Percentiles rank a stretch among this genome's conserved stretches.
These are phyloP conservation scores for Sonneratia caseolaris DNA, from an alignment of 345 rosid species.

Conservation along the genomic window DNA sequence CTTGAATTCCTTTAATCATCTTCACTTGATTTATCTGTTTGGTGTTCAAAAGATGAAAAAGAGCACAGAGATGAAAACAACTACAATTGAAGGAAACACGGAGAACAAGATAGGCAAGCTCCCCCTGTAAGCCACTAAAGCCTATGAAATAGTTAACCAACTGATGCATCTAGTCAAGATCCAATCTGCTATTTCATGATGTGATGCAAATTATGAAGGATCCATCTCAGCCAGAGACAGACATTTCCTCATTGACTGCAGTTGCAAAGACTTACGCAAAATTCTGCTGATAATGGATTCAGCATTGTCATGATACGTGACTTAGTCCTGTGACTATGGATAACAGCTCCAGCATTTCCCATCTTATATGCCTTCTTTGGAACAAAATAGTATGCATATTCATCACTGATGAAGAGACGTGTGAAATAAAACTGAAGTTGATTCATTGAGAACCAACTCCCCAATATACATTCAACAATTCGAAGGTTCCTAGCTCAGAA, in stretches of 20 bases:
- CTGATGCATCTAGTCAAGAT: no score
- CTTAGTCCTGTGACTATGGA: slow-evolving; percentile 96
- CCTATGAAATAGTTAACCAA: no score
- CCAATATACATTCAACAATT: no score
- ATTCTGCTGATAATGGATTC: slow-evolving; percentile 71
- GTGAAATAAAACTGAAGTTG: background rate
- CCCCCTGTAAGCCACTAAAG: background rate
- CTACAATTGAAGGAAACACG: background rate
- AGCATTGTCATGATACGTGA: slow-evolving; percentile 93
- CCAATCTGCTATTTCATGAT: no score
- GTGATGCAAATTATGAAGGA: background rate
- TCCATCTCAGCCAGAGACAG: background rate
- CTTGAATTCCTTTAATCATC: slow-evolving; percentile 97
- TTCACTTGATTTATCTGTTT: slow-evolving; percentile 92
- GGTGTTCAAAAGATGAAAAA: slow-evolving; percentile 1
- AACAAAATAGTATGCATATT: background rate
- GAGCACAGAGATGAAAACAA: background rate
- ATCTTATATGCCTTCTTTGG: slow-evolving; percentile 52
- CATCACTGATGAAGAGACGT: no score
- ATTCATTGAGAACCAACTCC: no score
- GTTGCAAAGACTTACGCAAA: slow-evolving; percentile 41
- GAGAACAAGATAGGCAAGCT: background rate
- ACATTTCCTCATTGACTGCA: background rate
- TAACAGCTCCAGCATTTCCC: slow-evolving; percentile 94
- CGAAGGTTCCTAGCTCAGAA: no score